Conservation (phyloP, 2,329 filamentous ascomycete genomes). For the Alternaria sp. region DNA sequence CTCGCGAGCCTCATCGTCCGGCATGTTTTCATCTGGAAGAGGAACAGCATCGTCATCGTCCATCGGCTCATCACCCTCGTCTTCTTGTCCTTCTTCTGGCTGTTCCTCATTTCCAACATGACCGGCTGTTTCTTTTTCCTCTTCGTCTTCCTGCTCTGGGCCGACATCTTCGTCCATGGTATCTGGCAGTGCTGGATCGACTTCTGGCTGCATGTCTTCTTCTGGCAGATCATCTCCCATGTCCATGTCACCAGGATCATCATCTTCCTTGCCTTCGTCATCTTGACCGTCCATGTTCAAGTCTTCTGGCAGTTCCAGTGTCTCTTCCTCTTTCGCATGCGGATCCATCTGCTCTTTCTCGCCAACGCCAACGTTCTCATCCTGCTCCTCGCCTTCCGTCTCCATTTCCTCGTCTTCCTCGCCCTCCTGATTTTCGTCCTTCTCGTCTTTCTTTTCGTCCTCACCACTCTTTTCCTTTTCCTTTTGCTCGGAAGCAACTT, state of each 20-base stretch:
- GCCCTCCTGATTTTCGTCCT: slow-evolving; percentile 66
- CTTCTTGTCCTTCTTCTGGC: slow-evolving; percentile 54
- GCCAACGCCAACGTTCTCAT: slow-evolving; percentile 68
- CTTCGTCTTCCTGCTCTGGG: slow-evolving; percentile 42
- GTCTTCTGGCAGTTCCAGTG: slow-evolving; percentile 84
- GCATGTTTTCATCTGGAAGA: slow-evolving; percentile 58
- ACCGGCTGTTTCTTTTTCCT: slow-evolving; percentile 44
- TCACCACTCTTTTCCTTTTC: slow-evolving; percentile 59
- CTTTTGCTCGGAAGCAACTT: slow-evolving; percentile 56
- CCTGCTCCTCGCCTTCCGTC: slow-evolving; percentile 65
- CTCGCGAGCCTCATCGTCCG: slow-evolving; percentile 55
- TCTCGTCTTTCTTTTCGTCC: slow-evolving; percentile 66
- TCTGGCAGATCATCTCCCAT: slow-evolving; percentile 45
- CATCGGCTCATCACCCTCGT: slow-evolving; percentile 57
- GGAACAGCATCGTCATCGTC: slow-evolving; percentile 47
- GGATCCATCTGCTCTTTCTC: slow-evolving; percentile 72
- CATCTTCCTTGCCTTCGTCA: slow-evolving; percentile 62
- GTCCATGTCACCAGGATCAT: slow-evolving; percentile 45
- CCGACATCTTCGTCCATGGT: slow-evolving; percentile 43
- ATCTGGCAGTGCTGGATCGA: slow-evolving; percentile 39
- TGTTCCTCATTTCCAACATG: slow-evolving; percentile 49
- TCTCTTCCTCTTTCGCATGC: slow-evolving; percentile 80
- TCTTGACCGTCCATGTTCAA: slow-evolving; percentile 78
- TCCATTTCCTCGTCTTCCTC: slow-evolving; percentile 61
- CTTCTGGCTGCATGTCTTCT: slow-evolving; percentile 41